Evolutionary conservation across 208 protist species (phyloP), one percentile per base, ranked within the genome.

Genomic region (Strigomonas culicis): DNA sequence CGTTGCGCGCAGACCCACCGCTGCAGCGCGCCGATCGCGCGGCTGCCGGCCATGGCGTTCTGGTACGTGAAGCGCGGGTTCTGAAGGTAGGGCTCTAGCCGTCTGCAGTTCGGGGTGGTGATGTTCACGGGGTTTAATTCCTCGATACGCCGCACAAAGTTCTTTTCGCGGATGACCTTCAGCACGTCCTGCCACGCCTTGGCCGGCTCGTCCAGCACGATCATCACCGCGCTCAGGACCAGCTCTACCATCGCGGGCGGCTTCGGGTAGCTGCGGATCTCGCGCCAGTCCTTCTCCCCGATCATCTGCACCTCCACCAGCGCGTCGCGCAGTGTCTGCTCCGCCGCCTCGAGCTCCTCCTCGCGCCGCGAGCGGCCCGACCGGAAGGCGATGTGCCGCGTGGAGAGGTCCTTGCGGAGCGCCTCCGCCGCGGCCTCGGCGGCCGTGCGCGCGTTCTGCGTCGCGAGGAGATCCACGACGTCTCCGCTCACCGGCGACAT

Each of bases 201-300:
- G 3, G 27, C 57, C 4, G 49, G 60, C 66, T 83, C 77, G 2
- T 74, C 77, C 1, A 87, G 63, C 1, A 77, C 68, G 34, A 68
- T 53, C 39, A 87, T 41, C 13, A 76, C 69, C 13, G 80, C 80
- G 22, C 71, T 65, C 49, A 77, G 68, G 28, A 87, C 70, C 22
- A 82, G 68, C 43, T 79, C 52, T 44, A 83, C 77, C 43, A 81
- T 74, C n/a, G 59, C 65, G 7, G 80, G 80, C n/a, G 80, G 80
- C 27, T 75, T 82, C 46, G 61, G 68, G 68, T 87, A 87, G 43
- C 67, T 74, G 4, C 80, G 80, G 50, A 82, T 78, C 56, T 87
- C 76, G 10, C 80, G 72, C 77, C 80, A 87, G 65, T 87, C 80
- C 4, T 71, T 25, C 52, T 74, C 68, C 0, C 73, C 47, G 52